phyloP scores from a whole-genome alignment of 1,284 basidiomycete genomes.

The Trichosporon sp. region DNA sequence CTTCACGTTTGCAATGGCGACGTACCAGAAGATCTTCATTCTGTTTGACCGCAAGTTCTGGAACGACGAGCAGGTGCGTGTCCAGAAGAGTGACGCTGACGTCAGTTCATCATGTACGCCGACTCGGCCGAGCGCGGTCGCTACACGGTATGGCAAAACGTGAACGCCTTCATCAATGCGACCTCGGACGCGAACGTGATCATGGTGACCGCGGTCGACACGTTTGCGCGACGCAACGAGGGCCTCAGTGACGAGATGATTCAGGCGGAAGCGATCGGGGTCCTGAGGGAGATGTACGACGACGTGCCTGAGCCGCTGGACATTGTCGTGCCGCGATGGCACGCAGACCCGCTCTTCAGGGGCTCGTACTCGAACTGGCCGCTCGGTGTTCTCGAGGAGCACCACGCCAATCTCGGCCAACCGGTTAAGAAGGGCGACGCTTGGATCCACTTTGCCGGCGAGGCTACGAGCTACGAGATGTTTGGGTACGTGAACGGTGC shows the following conservation, averaged over 20 bases:
- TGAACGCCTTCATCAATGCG: conserved; percentile 68
- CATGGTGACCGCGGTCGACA: conserved; percentile 68
- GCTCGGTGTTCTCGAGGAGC: conserved; percentile 35
- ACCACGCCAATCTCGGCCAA: conserved; percentile 37
- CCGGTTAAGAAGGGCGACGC: conserved; percentile 22
- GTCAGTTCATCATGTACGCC: conserved; percentile 67
- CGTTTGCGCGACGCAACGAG: conserved; percentile 62
- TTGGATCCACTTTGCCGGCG: conserved; percentile 33
- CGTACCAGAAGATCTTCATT: conserved; percentile 72
- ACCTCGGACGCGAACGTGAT: conserved; percentile 55
- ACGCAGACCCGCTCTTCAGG: conserved; percentile 63
- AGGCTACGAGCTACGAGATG: conserved; percentile 28
- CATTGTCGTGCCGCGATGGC: conserved; percentile 66
- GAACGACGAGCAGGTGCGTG: conserved; percentile 66
- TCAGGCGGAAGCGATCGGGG: conserved; percentile 62
- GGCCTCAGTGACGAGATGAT: conserved; percentile 61
- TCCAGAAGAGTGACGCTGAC: not conserved
- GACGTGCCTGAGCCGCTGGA: conserved; percentile 62
- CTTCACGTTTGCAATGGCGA: conserved; percentile 67
- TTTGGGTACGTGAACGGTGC: conserved; percentile 36
- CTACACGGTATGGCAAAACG: conserved; percentile 71
- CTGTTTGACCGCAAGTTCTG: conserved; percentile 69
- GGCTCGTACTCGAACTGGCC: conserved; percentile 74
- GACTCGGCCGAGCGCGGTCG: conserved; percentile 64
- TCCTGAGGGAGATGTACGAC: conserved; percentile 64